A percentile compares a stretch with the other conserved stretches of the same genome.
Evolutionary conservation across 2,329 filamentous ascomycete species (phyloP).

Genomic region (Colletotrichum sansevieriae): DNA sequence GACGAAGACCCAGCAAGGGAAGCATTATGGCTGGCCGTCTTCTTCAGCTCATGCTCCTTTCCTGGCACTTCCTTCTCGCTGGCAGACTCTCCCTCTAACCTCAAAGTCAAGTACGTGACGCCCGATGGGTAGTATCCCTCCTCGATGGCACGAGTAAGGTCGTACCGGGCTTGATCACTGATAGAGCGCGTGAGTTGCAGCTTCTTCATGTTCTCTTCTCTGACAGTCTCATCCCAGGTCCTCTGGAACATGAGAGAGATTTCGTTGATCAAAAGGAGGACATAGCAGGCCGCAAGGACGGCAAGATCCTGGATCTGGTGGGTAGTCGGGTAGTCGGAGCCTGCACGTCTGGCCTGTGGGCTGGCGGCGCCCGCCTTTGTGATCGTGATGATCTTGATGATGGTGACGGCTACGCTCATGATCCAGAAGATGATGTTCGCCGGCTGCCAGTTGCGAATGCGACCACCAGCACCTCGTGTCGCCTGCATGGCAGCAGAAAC

Average conservation of each 20-base stretch:
- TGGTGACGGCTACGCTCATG: constrained; percentile 43
- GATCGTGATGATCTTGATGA: constrained; percentile 43
- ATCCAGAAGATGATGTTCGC: constrained; percentile 45
- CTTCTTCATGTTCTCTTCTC: constrained; percentile 36
- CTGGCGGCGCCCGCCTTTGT: constrained; percentile 26
- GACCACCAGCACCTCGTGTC: constrained; percentile 40
- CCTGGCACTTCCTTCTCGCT: constrained; percentile 36
- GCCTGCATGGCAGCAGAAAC: constrained; percentile 42
- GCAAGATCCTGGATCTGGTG: constrained; percentile 46
- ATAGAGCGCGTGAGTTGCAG: constrained; percentile 34
- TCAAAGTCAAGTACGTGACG: constrained; percentile 38
- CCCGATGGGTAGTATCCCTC: constrained; percentile 40
- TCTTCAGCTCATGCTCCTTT: constrained; percentile 37
- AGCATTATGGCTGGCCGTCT: constrained; percentile 33
- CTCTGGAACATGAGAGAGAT: constrained; percentile 40
- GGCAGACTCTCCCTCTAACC: constrained; percentile 36
- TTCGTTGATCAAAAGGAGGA: constrained; percentile 41
- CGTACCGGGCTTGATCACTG: constrained; percentile 39
- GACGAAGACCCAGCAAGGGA: constrained; percentile 36
- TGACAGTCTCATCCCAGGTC: constrained; percentile 38
- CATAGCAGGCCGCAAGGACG: constrained; percentile 43
- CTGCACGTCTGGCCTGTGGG: constrained; percentile 31
- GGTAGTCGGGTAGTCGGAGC: constrained; percentile 42
- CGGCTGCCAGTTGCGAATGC: constrained; percentile 43
- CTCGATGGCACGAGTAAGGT: constrained; percentile 38